Percentiles rank a stretch among this genome's conserved stretches.
Evolutionary conservation across 805 yeast species (phyloP).

Genomic region (Wickerhamiella allomyrinae): DNA sequence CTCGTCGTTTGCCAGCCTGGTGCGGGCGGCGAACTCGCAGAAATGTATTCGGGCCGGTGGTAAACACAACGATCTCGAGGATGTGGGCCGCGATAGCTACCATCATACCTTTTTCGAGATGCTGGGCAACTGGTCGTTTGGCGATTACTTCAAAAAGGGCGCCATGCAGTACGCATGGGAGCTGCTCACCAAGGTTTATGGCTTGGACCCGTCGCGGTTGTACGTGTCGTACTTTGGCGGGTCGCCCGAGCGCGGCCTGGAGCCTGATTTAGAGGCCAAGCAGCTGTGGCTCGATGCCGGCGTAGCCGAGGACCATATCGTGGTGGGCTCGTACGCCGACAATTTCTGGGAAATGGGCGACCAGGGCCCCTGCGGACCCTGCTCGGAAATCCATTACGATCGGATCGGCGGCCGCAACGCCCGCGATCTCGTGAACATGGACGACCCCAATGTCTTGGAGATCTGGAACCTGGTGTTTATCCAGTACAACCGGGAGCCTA

Average conservation of each 20-base stretch:
- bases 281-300: slow-evolving; percentile 77
- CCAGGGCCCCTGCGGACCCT: slow-evolving; percentile 99
- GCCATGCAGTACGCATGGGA: slow-evolving; percentile 89
- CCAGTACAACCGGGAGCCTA: slow-evolving; percentile 90
- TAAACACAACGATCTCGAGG: slow-evolving; percentile 90
- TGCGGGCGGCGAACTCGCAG: slow-evolving; percentile 89
- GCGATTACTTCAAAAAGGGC: slow-evolving; percentile 94
- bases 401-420: slow-evolving; percentile 98
- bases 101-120: slow-evolving; percentile 98
- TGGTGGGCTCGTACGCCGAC: slow-evolving; percentile 82
- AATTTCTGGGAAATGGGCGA: slow-evolving; percentile 99
- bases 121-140: slow-evolving; percentile 99
- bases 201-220: slow-evolving; percentile 61
- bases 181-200: slow-evolving; percentile 70
- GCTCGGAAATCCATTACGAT: slow-evolving; percentile 95
- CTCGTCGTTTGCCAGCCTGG: slow-evolving; percentile 67
- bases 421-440: slow-evolving; percentile 75
- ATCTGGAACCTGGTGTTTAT: slow-evolving; percentile 97
- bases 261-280: slow-evolving; percentile 90
- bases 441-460: slow-evolving; percentile 95
- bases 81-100: slow-evolving; percentile 94
- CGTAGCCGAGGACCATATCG: slow-evolving; percentile 78
- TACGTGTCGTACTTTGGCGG: slow-evolving; percentile 97
- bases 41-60: slow-evolving; percentile 99
- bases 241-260: slow-evolving; percentile 64